Evolutionary conservation across 768 basidiomycete genomes (phyloP).

Genomic region (Pleurotus eryngii): DNA sequence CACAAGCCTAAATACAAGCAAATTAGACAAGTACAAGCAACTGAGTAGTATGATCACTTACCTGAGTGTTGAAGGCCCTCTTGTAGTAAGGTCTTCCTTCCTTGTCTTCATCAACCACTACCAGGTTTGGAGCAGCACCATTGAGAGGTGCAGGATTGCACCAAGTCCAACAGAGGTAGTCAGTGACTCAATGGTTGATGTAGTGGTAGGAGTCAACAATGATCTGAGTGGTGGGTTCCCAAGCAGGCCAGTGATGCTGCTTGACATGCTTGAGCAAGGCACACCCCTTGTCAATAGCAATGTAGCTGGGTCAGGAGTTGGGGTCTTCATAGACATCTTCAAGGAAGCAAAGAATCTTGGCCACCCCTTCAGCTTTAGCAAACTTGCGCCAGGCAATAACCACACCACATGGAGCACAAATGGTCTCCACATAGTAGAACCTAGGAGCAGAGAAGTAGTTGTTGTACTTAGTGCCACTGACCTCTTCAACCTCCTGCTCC

Average conservation of each 20-base stretch:
- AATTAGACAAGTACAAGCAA: constrained; percentile 11
- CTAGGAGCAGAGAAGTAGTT: constrained; percentile 19
- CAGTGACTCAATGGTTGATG: constrained; percentile 20
- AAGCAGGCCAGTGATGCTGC: constrained; percentile 8
- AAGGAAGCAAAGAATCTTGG: constrained; percentile 17
- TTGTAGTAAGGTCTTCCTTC: constrained; percentile 17
- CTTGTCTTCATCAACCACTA: constrained; percentile 16
- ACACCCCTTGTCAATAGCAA: constrained; percentile 26
- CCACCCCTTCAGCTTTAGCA: constrained; percentile 23
- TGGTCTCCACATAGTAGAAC: constrained; percentile 9
- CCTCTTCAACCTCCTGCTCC: constrained; percentile 2
- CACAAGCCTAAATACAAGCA: constrained; percentile 18
- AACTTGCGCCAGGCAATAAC: constrained; percentile 26
- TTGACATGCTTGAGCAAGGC: constrained; percentile 8
- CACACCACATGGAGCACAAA: constrained; percentile 18
- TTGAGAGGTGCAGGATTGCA: constrained; percentile 28
- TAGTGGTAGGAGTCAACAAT: constrained; percentile 23
- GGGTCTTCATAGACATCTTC: constrained; percentile 16
- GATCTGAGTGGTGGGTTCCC: constrained; percentile 15
- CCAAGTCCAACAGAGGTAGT: constrained; percentile 24
- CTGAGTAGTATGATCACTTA: constrained; percentile 11
- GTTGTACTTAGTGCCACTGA: constrained; percentile 20
- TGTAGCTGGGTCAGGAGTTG: constrained; percentile 16
- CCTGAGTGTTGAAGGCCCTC: constrained; percentile 25
- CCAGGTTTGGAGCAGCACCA: constrained; percentile 28